Evolutionary conservation across 2,329 filamentous ascomycete genomes (phyloP), one percentile per base, ranked within the genome.

Genomic region (Spiromastix sp.): DNA sequence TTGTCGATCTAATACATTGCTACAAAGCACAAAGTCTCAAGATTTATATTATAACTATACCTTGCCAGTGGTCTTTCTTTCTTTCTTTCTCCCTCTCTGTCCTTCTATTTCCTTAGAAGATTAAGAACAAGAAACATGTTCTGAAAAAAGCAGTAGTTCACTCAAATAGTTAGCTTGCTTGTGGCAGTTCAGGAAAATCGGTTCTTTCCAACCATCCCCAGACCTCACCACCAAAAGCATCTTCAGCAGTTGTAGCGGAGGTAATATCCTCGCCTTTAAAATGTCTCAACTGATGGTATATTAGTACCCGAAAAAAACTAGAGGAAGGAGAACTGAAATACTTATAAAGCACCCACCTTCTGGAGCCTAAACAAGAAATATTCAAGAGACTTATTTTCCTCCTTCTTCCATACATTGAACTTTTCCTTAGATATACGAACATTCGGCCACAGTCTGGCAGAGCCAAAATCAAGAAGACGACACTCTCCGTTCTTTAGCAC

Each of bases 221-320:
- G n/a, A n/a, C n/a, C n/a, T n/a, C n/a, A n/a, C n/a, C n/a, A n/a
- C 34, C 19, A 13, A 30, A 36, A 9, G 34, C 34, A 30, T 37
- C 17, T 32, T 37, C 34, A 19, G 30, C 34, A 24, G 17, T 30
- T 12, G 21, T 2, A 15, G 25, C 10, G 13, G 22, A 20, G 10
- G 16, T 30, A 21, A 36, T 15, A 18, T 12, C 21, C 34, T 30
- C 20, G 19, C 26, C 34, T 36, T 36, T 25, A 16, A 30, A 27
- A n/a, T 19, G 27, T 36, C 24, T 30, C 27, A 36, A 30, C 34
- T 36, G 26, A 12, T 19, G 12, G 18, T n/a, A 10, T 27, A 36
- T 36, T 12, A 36, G 27, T 13, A 21, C 15, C 13, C 30, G 13
- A 16, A 22, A n/a, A n/a, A n/a, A n/a, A n/a, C n/a, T n/a, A 36